These are phyloP conservation scores for Annulohypoxylon stygium DNA, from an alignment of 495 filamentous ascomycete genomes.

Conservation along the genomic window DNA sequence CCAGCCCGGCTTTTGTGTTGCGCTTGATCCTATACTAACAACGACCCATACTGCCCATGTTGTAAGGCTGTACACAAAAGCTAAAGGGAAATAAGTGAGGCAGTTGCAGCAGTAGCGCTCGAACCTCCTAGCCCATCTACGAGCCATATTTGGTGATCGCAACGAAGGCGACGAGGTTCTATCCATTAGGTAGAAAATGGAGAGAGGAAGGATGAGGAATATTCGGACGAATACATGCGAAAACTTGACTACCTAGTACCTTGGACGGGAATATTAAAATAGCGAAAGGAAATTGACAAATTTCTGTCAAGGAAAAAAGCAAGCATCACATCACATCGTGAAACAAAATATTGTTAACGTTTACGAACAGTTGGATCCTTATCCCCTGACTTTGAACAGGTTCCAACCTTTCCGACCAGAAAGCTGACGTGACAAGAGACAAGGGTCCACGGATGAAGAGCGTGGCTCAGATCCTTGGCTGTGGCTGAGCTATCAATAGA, in stretches of 20 bases:
- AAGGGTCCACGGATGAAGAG: not conserved
- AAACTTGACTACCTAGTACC: not conserved
- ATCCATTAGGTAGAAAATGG: conserved; percentile 42
- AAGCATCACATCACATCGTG: conserved; percentile 46
- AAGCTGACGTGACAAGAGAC: conserved; percentile 19
- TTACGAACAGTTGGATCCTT: not conserved
- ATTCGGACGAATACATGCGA: not conserved
- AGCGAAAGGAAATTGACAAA: conserved; percentile 24
- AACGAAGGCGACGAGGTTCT: conserved; percentile 46
- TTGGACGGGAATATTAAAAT: not conserved
- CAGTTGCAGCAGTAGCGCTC: conserved; percentile 87
- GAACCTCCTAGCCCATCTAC: conserved; percentile 77
- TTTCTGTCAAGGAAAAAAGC: conserved; percentile 21
- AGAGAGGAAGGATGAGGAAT: not conserved
- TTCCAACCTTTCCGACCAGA: conserved; percentile 7
- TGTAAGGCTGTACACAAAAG: conserved; percentile 88
- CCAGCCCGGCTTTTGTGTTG: conserved; percentile 69
- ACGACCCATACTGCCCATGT: conserved; percentile 93
- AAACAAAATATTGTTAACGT: conserved; percentile 22
- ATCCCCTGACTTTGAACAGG: conserved; percentile 28
- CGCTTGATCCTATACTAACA: conserved; percentile 72
- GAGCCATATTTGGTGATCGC: conserved; percentile 54
- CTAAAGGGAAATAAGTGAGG: conserved; percentile 86
- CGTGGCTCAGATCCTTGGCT: conserved; percentile 18
- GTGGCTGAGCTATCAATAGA: conserved; percentile 23